phyloP scores from a whole-genome alignment of 495 filamentous ascomycete genomes.

The Evernia prunastri region DNA sequence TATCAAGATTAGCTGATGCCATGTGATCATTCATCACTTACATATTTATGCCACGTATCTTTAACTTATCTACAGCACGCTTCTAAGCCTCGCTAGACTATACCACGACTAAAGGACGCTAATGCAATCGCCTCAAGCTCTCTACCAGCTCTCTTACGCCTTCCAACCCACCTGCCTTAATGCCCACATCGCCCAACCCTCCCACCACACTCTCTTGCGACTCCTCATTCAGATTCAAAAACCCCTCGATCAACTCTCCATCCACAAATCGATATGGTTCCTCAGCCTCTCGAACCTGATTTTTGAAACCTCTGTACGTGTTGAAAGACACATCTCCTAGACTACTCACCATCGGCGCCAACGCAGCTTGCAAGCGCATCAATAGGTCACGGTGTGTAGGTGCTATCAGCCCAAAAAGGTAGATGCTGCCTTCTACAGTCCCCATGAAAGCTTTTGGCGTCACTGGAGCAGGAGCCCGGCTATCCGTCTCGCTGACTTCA shows the following conservation, averaged over 20 bases:
- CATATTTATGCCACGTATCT: no score
- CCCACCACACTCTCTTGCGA: conserved; percentile 58
- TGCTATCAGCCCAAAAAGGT: conserved; percentile 75
- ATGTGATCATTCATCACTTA: no score
- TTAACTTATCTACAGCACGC: no score
- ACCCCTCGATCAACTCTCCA: conserved; percentile 82
- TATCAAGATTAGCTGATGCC: no score
- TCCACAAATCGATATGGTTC: conserved; percentile 87
- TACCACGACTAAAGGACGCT: neutral
- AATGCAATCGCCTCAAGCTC: conserved; percentile 21
- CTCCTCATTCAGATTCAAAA: conserved; percentile 59
- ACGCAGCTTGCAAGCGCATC: conserved; percentile 68
- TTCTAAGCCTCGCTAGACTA: no score
- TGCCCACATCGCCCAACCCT: conserved; percentile 52
- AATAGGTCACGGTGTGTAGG: conserved; percentile 67
- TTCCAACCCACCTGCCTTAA: conserved; percentile 66
- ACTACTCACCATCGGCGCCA: conserved; percentile 58
- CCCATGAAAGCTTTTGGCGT: conserved; percentile 80
- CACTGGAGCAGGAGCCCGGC: conserved; percentile 51
- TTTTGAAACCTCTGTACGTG: conserved; percentile 72
- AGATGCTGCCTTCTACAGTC: conserved; percentile 89
- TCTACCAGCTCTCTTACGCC: conserved; percentile 56
- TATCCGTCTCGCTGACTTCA: conserved; percentile 46
- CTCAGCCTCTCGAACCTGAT: conserved; percentile 57
- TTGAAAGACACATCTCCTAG: conserved; percentile 68